Conservation (phyloP, 2,329 filamentous ascomycete genomes). For the Apiospora koreana region DNA sequence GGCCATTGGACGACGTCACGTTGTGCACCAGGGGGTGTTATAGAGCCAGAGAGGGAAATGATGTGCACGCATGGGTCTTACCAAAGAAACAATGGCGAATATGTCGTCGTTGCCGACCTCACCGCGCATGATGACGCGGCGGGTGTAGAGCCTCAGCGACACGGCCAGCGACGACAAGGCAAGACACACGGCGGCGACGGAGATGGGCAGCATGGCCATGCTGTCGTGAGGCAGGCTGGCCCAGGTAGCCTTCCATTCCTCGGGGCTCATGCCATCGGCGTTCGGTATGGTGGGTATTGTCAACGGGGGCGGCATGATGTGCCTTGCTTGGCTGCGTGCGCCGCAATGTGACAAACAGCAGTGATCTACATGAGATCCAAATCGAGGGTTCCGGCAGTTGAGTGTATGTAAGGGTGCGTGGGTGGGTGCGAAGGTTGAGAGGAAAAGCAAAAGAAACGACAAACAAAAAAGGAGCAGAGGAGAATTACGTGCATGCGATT, state of each 20-base stretch:
- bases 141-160: background rate
- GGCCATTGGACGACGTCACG: background rate
- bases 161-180: background rate
- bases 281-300: background rate
- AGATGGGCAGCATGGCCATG: background rate
- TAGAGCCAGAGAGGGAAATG: background rate
- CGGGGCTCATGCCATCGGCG: background rate
- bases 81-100: background rate
- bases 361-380: background rate
- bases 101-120: background rate
- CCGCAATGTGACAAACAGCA: background rate
- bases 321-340: background rate
- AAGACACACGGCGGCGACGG: background rate
- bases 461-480: background rate
- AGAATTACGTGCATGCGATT: background rate
- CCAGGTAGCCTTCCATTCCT: background rate
- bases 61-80: background rate
- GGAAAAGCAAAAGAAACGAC: background rate
- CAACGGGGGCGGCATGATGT: background rate
- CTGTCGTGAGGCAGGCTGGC: background rate
- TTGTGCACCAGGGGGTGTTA: too few species aligned
- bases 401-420: background rate
- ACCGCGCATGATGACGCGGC: background rate
- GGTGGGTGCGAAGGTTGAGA: background rate
- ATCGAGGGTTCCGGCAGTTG: background rate